A percentile compares a stretch with the other conserved stretches of the same genome.
phyloP scores from a whole-genome alignment of 352 stramenopile species.

The Pythium diclinum region DNA sequence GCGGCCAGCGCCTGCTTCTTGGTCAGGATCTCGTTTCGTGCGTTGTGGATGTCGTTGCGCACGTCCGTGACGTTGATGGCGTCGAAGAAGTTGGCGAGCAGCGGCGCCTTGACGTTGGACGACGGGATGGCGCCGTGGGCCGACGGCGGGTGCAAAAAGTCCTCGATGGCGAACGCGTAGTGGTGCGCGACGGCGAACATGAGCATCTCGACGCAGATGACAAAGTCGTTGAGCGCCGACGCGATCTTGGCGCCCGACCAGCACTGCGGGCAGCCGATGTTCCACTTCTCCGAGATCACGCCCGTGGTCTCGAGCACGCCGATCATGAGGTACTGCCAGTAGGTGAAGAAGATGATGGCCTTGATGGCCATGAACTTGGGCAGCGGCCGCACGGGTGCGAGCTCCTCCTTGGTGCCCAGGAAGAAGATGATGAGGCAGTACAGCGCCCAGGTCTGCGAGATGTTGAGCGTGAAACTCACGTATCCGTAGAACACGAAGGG shows the following conservation, averaged over 20 bases:
- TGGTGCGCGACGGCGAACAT: conserved; percentile 91
- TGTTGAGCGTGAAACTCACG: conserved; percentile 87
- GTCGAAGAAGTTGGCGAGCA: conserved; percentile 88
- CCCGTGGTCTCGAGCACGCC: conserved; percentile 84
- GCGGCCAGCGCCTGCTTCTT: conserved; percentile 86
- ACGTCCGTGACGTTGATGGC: conserved; percentile 89
- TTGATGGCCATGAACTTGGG: conserved; percentile 95
- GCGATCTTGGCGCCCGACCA: conserved; percentile 85
- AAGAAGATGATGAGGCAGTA: conserved; percentile 95
- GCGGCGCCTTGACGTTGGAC: conserved; percentile 80
- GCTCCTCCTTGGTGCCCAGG: conserved; percentile 86
- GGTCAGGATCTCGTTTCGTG: conserved; percentile 82
- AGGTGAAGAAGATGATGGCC: conserved; percentile 94
- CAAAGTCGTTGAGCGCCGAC: conserved; percentile 91
- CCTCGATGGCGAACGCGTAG: conserved; percentile 91
- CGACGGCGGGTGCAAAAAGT: conserved; percentile 64
- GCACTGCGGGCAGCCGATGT: conserved; percentile 80
- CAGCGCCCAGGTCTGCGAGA: conserved; percentile 90
- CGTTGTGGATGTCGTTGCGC: conserved; percentile 82
- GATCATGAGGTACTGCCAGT: conserved; percentile 93
- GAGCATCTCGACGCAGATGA: conserved; percentile 96
- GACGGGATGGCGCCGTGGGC: conserved; percentile 37
- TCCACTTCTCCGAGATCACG: conserved; percentile 81
- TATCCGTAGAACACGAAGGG: conserved; percentile 84
- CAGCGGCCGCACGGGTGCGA: conserved; percentile 86